Percentiles rank a stretch among this genome's conserved stretches.
Evolutionary conservation across 1,284 basidiomycete genomes (phyloP).

Genomic region (Leccinum huronense): DNA sequence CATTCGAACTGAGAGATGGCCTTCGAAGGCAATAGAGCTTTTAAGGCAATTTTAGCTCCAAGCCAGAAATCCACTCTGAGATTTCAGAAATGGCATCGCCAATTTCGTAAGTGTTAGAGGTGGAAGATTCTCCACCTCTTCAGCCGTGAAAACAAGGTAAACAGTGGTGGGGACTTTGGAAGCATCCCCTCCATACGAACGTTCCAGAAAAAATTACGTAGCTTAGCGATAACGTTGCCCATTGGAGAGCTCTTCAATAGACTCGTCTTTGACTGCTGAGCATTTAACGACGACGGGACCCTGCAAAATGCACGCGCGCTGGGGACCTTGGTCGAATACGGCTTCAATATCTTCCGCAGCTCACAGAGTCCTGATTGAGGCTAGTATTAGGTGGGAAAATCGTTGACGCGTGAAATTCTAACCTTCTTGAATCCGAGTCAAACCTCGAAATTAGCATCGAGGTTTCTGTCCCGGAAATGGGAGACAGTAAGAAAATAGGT

Average conservation of each 20-base stretch:
- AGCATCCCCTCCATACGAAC: conserved; percentile 78
- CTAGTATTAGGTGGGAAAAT: conserved; percentile 20
- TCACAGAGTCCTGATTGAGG: conserved; percentile 81
- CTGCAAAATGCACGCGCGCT: conserved; percentile 96
- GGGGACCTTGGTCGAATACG: conserved; percentile 96
- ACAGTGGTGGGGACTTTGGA: conserved; percentile 80
- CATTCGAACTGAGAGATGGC: conserved; percentile 82
- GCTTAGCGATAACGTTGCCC: conserved; percentile 78
- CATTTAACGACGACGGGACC: conserved; percentile 94
- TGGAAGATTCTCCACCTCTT: conserved; percentile 41
- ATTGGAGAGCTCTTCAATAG: conserved; percentile 82
- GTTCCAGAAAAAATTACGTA: conserved; percentile 65
- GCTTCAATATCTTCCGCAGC: conserved; percentile 98
- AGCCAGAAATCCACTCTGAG: conserved; percentile 84
- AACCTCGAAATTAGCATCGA: conserved; percentile 91
- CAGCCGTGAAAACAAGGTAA: conserved; percentile 72
- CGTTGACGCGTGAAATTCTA: conserved; percentile 20
- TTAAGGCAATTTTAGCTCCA: conserved; percentile 81
- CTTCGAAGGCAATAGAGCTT: conserved; percentile 76
- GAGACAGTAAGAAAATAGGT: conserved; percentile 94
- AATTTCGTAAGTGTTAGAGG: conserved; percentile 58
- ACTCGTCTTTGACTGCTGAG: conserved; percentile 87
- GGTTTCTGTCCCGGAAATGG: conserved; percentile 95
- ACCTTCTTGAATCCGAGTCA: conserved; percentile 92
- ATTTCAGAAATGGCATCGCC: conserved; percentile 56